A percentile compares a stretch with the other conserved stretches of the same genome.
These are phyloP conservation scores for Fraxinus greggii DNA, from an alignment of 305 asterid genomes.

Conservation along the genomic window DNA sequence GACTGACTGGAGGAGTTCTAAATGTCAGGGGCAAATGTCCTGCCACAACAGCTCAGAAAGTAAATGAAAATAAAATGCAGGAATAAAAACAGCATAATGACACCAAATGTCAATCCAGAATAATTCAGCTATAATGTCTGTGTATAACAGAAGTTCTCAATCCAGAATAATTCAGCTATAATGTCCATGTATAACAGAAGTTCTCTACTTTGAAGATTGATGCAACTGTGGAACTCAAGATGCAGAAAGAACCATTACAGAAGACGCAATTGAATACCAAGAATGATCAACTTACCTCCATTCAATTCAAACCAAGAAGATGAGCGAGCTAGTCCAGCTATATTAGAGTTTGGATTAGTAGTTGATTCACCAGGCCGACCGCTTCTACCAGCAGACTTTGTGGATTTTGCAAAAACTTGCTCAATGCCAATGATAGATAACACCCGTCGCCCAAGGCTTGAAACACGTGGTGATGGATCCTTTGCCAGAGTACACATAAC, in stretches of 20 bases:
- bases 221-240: not conserved
- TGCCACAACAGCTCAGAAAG: constrained; percentile 40
- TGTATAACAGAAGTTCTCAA: no score
- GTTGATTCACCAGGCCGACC: constrained; percentile 57
- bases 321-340: constrained; percentile 91
- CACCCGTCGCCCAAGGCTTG: constrained; percentile 80
- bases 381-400: constrained; percentile 43
- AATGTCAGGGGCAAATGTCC: constrained; percentile 82
- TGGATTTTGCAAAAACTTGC: constrained; percentile 83
- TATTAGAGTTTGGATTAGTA: constrained; percentile 46
- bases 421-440: constrained; percentile 90
- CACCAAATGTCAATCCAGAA: not conserved
- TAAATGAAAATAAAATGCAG: not conserved
- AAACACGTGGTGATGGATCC: constrained; percentile 98
- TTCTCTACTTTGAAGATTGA: not conserved
- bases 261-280: constrained; percentile 1
- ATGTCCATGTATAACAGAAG: not conserved
- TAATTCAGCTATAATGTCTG: not conserved
- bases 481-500: constrained; percentile 92
- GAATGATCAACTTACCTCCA: constrained; percentile 56
- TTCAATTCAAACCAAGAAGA: constrained; percentile 94
- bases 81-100: not conserved
- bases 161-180: not conserved
- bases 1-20: constrained; percentile 99
- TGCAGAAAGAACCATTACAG: not conserved